Evolutionary conservation across 495 filamentous ascomycete species (phyloP), one percentile per base, ranked within the genome.

Genomic region (Aspergillus cristatus): DNA sequence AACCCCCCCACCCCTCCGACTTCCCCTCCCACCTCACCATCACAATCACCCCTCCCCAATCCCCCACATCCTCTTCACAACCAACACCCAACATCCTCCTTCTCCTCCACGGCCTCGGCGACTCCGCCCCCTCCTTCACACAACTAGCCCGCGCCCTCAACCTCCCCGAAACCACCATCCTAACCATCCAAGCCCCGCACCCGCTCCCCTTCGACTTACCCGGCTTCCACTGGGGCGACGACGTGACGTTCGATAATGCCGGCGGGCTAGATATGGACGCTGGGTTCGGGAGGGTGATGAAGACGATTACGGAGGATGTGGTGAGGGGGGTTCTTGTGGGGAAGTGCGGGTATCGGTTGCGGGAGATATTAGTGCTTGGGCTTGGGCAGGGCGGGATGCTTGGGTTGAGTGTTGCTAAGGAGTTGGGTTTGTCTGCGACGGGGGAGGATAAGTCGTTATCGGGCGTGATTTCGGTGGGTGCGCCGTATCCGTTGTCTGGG

Each of bases 181-280:
- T 98, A 24, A 75, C 86, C 3, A 56, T 97, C 17, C 81, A 79
- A 53, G 91, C 77, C 0, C 78, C 81, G 0, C 67, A 60, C n/a
- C 75, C 76, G 0, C 62, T 97, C 3, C 87, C 89, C 6, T 75
- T 86, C 35, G 68, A 81, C 18, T 62, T 89, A 0, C 69, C 75
- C 10, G 86, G 85, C 15, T 96, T 78, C 54, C 87, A 96, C 61
- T 97, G 89, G 90, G 88, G 88, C 35, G 85, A 97, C 56, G 90
- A 98, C 52, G 58, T 98, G 22, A 51, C 70, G 2, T 76, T 95
- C 34, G 76, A 83, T 35, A 48, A 55, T 32, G 46, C 60, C 1
- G 73, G 68, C 2, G 73, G 69, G 0, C 62, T 95, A 22, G 86
- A 95, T 32, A 65, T 79, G 16, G 90, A 95, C 49, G 76, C 84